Evolutionary conservation across 768 basidiomycete genomes (phyloP).

Genomic region (Tulasnella sp.): DNA sequence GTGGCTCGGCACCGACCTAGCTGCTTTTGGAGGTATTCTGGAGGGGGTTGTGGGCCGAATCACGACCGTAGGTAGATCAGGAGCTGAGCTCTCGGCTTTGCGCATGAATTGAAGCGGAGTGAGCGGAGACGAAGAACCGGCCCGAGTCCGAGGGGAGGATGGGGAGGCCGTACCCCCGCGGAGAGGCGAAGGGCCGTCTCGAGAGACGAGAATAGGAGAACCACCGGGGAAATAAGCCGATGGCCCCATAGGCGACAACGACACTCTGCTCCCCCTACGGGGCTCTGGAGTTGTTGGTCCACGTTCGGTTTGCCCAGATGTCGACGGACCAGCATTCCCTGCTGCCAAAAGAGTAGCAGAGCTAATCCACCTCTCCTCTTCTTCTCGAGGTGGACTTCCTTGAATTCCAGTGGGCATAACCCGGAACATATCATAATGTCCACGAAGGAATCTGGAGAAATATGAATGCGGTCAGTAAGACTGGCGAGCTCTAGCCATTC

Average conservation of each 20-base stretch:
- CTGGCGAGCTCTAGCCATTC: background rate
- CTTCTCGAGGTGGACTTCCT: constrained; percentile 36
- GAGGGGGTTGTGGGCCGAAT: constrained; percentile 4
- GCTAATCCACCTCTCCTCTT: constrained; percentile 78
- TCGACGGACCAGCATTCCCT: background rate
- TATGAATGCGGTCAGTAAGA: constrained; percentile 7
- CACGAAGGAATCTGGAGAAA: constrained; percentile 64
- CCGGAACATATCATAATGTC: constrained; percentile 77
- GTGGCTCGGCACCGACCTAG: background rate
- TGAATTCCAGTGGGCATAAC: constrained; percentile 53
- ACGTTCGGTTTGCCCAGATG: constrained; percentile 31
- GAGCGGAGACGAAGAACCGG: constrained; percentile 62
- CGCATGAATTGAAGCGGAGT: constrained; percentile 80
- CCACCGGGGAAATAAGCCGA: constrained; percentile 46
- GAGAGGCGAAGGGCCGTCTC: background rate
- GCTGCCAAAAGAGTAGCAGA: constrained; percentile 54
- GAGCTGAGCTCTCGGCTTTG: constrained; percentile 45
- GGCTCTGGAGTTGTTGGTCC: constrained; percentile 58
- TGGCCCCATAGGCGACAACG: constrained; percentile 47
- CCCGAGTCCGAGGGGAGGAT: constrained; percentile 44
- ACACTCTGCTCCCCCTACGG: constrained; percentile 35
- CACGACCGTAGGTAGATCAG: background rate
- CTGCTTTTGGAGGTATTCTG: background rate
- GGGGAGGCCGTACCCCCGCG: background rate
- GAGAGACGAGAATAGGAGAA: constrained; percentile 33